These are phyloP conservation scores for Umbellularia californica DNA, from an alignment of 164 flowering plant species.

Conservation along the genomic window DNA sequence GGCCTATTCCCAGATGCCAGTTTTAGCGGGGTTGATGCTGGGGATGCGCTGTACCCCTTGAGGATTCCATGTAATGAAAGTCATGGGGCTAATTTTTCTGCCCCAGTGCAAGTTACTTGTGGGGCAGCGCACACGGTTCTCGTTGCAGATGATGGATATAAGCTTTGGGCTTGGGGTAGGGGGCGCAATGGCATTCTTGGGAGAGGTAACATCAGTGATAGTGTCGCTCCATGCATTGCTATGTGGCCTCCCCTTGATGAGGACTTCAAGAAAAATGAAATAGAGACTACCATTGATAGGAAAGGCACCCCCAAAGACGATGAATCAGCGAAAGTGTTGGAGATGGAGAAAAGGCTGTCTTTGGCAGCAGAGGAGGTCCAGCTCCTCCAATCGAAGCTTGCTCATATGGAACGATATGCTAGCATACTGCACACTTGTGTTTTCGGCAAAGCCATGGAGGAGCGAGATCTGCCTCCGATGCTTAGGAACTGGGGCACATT, in stretches of 20 bases:
- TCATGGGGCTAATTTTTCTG: constrained; percentile 38
- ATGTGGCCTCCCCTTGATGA: constrained; percentile 66
- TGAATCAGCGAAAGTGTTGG: constrained; percentile 21
- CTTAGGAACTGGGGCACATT: constrained; percentile 43
- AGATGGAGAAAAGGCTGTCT: constrained; percentile 39
- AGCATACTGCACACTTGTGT: constrained; percentile 69
- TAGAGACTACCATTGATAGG: constrained; percentile 1
- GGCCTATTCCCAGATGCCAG: constrained; percentile 84
- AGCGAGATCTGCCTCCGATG: constrained; percentile 55
- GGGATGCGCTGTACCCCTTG: constrained; percentile 70
- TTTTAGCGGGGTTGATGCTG: constrained; percentile 56
- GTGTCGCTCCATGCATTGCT: constrained; percentile 45
- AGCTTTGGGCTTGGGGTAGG: constrained; percentile 87
- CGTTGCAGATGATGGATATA: constrained; percentile 50
- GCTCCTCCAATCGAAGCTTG: constrained; percentile 52
- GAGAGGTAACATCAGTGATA: constrained; percentile 50
- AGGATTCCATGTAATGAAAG: constrained; percentile 28
- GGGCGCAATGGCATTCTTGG: constrained; percentile 86
- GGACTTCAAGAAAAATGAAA: constrained; percentile 37
- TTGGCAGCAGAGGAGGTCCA: constrained; percentile 52
- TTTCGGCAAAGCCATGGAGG: constrained; percentile 65
- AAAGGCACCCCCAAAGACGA: constrained; percentile 15
- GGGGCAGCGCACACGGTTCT: constrained; percentile 93
- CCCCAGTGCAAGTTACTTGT: constrained; percentile 73
- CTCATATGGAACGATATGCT: constrained; percentile 60